phyloP scores from a whole-genome alignment of 495 filamentous ascomycete genomes.

The Hypoxylon subgilvum region DNA sequence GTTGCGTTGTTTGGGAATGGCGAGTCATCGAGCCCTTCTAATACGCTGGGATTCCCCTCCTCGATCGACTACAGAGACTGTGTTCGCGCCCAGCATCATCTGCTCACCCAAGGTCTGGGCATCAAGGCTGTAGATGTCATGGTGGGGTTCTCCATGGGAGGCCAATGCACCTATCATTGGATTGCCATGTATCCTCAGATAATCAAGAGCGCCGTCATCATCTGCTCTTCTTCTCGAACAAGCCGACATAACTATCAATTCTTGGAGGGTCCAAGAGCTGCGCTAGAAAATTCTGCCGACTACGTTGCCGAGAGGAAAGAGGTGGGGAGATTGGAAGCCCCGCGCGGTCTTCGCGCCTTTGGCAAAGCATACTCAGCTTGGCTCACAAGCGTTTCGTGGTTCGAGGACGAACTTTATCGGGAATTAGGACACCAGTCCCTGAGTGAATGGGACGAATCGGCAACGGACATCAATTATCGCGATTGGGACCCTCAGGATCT shows the following conservation, averaged over 20 bases:
- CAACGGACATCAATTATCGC: slow-evolving; percentile 38
- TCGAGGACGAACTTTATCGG: slow-evolving; percentile 46
- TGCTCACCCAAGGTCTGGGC: slow-evolving; percentile 37
- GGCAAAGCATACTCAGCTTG: slow-evolving; percentile 52
- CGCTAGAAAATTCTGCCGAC: slow-evolving; percentile 50
- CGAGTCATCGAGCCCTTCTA: slow-evolving; percentile 48
- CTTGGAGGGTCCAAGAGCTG: slow-evolving; percentile 54
- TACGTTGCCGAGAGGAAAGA: slow-evolving; percentile 47
- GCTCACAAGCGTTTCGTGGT: slow-evolving; percentile 52
- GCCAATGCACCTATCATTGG: slow-evolving; percentile 57
- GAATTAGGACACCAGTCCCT: slow-evolving; percentile 44
- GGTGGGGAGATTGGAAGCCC: slow-evolving; percentile 33
- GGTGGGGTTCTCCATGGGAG: slow-evolving; percentile 58
- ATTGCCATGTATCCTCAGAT: slow-evolving; percentile 49
- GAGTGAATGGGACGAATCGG: slow-evolving; percentile 44
- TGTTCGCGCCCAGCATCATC: slow-evolving; percentile 43
- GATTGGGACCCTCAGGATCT: slow-evolving; percentile 54
- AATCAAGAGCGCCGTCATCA: slow-evolving; percentile 44
- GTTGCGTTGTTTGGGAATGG: slow-evolving; percentile 48
- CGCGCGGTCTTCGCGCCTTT: slow-evolving; percentile 49
- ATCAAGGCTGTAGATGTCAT: slow-evolving; percentile 41
- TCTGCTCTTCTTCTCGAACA: slow-evolving; percentile 52
- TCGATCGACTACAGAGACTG: slow-evolving; percentile 44
- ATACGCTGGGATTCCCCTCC: slow-evolving; percentile 37
- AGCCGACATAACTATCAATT: slow-evolving; percentile 55